phyloP scores from a whole-genome alignment of 495 filamentous ascomycete species.

The Symbiotaphrina buchneri region DNA sequence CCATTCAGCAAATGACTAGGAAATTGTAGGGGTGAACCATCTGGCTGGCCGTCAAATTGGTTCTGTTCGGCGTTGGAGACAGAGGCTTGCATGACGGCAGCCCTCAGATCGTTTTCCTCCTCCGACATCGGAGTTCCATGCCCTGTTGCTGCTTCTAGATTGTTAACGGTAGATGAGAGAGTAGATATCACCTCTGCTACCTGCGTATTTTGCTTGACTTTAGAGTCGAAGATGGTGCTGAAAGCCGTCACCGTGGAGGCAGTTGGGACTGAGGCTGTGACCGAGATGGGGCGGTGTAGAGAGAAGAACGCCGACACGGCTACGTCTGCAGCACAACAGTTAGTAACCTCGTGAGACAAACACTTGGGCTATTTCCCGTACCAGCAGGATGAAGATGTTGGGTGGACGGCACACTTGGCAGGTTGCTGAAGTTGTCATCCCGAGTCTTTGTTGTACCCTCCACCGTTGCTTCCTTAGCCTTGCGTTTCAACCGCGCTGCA shows the following conservation, averaged over 20 bases:
- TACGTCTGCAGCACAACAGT: conserved; percentile 35
- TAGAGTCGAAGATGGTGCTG: conserved; percentile 51
- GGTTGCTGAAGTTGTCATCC: conserved; percentile 24
- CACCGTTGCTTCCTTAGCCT: conserved; percentile 13
- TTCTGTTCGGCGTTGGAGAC: conserved; percentile 11
- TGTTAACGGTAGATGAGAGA: conserved; percentile 45
- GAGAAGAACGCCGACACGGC: conserved; percentile 86
- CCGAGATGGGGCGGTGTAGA: conserved; percentile 79
- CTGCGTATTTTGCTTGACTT: conserved; percentile 22
- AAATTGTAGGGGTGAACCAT: conserved; percentile 8
- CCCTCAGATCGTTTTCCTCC: conserved; percentile 17
- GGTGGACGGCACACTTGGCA: conserved; percentile 71
- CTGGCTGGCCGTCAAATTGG: conserved; percentile 14
- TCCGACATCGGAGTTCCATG: background rate
- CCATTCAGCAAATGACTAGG: conserved; percentile 18
- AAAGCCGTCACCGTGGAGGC: conserved; percentile 49
- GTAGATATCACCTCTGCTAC: conserved; percentile 53
- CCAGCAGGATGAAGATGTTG: conserved; percentile 54
- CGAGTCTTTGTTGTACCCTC: conserved; percentile 7
- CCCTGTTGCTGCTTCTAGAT: conserved; percentile 27
- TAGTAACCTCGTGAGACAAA: background rate
- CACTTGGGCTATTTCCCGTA: conserved; percentile 14
- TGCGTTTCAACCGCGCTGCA: conserved; percentile 7
- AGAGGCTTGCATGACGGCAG: conserved; percentile 22
- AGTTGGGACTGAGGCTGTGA: conserved; percentile 58